These are phyloP conservation scores for barley (Hordeum vulgare) DNA, from an alignment of 176 grass and related monocot species.

Conservation along the genomic window DNA sequence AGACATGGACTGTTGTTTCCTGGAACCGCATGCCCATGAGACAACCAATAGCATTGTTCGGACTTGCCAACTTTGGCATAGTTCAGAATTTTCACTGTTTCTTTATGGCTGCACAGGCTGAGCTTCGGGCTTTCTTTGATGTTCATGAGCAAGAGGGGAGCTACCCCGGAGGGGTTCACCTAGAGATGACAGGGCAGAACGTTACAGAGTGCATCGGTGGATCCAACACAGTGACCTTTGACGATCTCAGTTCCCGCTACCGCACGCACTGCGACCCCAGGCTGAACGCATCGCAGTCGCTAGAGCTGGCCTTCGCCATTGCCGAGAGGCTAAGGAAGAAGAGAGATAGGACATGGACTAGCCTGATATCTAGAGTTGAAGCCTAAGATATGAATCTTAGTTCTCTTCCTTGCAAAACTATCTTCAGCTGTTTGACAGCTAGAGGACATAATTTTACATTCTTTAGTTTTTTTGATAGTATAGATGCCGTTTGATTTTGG, in stretches of 20 bases:
- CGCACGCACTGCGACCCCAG: slow-evolving; percentile 63
- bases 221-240: slow-evolving; percentile 34
- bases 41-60: background rate
- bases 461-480: background rate
- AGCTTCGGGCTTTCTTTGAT: slow-evolving; percentile 60
- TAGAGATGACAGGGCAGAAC: slow-evolving; percentile 71
- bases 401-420: background rate
- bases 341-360: slow-evolving; percentile 19
- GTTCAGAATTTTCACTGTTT: background rate
- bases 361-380: background rate
- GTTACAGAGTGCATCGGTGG: slow-evolving; percentile 62
- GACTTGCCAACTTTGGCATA: background rate
- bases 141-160: slow-evolving; percentile 51
- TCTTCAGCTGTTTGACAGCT: background rate
- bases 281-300: slow-evolving; percentile 47
- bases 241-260: slow-evolving; percentile 42
- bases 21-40: background rate
- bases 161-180: slow-evolving; percentile 48
- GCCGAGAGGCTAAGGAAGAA: slow-evolving; percentile 44
- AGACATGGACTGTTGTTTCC: background rate
- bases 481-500: background rate
- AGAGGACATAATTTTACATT: background rate
- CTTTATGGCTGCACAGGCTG: slow-evolving; percentile 25
- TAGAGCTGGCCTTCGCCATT: slow-evolving; percentile 46
- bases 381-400: background rate